A percentile compares a stretch with the other conserved stretches of the same genome.
Conservation (phyloP, 805 yeast genomes). For the Vanderwaltozyma yarrowii region DNA sequence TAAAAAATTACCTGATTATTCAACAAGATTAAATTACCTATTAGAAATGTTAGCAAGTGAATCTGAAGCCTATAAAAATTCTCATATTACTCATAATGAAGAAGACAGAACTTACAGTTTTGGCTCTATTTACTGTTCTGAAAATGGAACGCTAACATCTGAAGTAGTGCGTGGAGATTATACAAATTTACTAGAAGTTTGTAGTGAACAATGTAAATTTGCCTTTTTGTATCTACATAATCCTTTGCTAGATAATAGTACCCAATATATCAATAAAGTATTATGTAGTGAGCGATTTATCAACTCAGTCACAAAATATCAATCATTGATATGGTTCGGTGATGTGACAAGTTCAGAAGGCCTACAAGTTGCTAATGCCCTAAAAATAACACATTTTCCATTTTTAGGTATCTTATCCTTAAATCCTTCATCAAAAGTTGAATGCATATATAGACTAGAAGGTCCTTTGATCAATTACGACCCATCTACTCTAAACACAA, state of each 20-base stretch:
- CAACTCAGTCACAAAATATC: conserved; percentile 36
- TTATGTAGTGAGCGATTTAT: conserved; percentile 43
- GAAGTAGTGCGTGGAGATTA: conserved; percentile 54
- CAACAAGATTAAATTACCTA: conserved; percentile 7
- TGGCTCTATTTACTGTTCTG: conserved; percentile 20
- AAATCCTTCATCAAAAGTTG: conserved; percentile 35
- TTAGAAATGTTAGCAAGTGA: conserved; percentile 11
- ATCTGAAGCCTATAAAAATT: conserved; percentile 1
- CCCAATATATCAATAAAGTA: conserved; percentile 42
- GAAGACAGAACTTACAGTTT: conserved; percentile 10
- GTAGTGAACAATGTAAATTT: conserved; percentile 63
- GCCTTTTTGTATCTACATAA: conserved; percentile 65
- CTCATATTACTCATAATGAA: not conserved
- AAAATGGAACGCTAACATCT: conserved; percentile 12
- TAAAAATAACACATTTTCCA: conserved; percentile 69
- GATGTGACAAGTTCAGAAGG: conserved; percentile 75
- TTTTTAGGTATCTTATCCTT: conserved; percentile 67
- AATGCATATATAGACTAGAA: conserved; percentile 23
- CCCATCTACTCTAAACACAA: conserved; percentile 10
- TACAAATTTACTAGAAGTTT: conserved; percentile 62
- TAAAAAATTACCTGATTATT: conserved; percentile 7
- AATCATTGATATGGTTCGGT: conserved; percentile 79
- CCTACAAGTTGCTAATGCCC: conserved; percentile 66
- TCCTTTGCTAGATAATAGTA: conserved; percentile 52
- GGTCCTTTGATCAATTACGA: conserved; percentile 15